These are phyloP conservation scores for Pleurotus cornucopiae DNA, from an alignment of 768 basidiomycete genomes.

Conservation along the genomic window DNA sequence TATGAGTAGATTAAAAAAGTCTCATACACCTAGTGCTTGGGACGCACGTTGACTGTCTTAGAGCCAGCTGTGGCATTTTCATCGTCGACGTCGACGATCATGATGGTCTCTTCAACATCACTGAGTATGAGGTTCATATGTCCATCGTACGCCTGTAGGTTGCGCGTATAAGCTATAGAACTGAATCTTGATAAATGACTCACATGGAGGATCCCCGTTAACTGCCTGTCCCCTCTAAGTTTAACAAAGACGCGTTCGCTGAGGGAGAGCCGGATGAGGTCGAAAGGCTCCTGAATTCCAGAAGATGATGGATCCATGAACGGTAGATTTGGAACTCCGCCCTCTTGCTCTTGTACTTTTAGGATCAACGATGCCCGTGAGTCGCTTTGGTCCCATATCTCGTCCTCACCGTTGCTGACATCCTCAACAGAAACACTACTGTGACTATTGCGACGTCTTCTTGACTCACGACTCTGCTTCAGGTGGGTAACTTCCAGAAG, in stretches of 20 bases:
- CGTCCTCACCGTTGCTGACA: slow-evolving; percentile 6
- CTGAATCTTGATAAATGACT: slow-evolving; percentile 22
- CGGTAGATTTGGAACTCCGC: slow-evolving; percentile 24
- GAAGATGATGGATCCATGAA: slow-evolving; percentile 68
- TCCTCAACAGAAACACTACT: slow-evolving; percentile 76
- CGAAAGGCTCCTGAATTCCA: slow-evolving; percentile 93
- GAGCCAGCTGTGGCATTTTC: slow-evolving; percentile 58
- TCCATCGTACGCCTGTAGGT: slow-evolving; percentile 91
- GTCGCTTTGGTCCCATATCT: slow-evolving; percentile 18
- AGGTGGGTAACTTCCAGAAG: slow-evolving; percentile 40
- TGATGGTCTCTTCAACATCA: slow-evolving; percentile 96
- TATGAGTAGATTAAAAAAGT: slow-evolving; percentile 20
- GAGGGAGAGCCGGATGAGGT: slow-evolving; percentile 92
- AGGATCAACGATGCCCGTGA: slow-evolving; percentile 58
- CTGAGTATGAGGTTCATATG: slow-evolving; percentile 99
- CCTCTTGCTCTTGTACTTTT: slow-evolving; percentile 13
- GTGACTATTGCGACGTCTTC: slow-evolving; percentile 92
- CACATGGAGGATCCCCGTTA: slow-evolving; percentile 91
- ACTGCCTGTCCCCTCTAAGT: slow-evolving; percentile 88
- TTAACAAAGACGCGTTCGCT: slow-evolving; percentile 99
- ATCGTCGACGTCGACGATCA: slow-evolving; percentile 78
- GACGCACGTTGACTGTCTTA: slow-evolving; percentile 61
- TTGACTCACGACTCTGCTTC: slow-evolving; percentile 93
- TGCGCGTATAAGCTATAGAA: slow-evolving; percentile 10
- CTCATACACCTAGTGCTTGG: not conserved